Percentiles rank a stretch among this genome's conserved stretches.
These are phyloP conservation scores for Truncatella angustata DNA, from an alignment of 2,329 filamentous ascomycete genomes.

Conservation along the genomic window DNA sequence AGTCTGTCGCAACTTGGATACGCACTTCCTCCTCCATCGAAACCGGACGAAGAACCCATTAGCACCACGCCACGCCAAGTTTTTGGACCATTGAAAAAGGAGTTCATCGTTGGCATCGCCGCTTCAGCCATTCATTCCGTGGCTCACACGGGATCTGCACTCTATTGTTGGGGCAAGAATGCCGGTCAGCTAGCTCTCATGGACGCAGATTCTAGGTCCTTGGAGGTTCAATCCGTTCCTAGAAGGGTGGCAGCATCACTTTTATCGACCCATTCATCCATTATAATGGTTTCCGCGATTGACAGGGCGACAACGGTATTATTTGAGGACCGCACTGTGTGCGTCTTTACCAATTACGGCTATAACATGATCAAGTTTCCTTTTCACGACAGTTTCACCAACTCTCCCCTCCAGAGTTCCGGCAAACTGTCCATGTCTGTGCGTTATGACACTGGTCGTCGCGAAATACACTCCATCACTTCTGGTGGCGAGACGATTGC, in stretches of 20 bases:
- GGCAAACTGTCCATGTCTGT: constrained; percentile 64
- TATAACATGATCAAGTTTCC: constrained; percentile 90
- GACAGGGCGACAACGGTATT: constrained; percentile 86
- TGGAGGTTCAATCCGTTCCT: constrained; percentile 79
- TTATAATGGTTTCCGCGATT: constrained; percentile 80
- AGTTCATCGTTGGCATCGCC: constrained; percentile 75
- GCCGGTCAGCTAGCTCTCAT: constrained; percentile 90
- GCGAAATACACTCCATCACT: constrained; percentile 72
- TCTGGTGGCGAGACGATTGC: constrained; percentile 91
- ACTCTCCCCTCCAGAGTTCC: constrained; percentile 55
- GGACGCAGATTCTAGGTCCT: constrained; percentile 88
- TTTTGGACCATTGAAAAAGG: constrained; percentile 87
- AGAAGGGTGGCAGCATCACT: constrained; percentile 86
- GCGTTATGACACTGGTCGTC: constrained; percentile 61
- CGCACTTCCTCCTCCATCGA: constrained; percentile 61
- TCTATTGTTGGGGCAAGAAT: constrained; percentile 96
- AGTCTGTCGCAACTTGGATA: constrained; percentile 85
- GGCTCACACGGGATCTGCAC: constrained; percentile 73
- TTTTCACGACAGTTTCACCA: constrained; percentile 66
- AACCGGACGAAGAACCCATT: constrained; percentile 79
- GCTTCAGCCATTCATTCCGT: constrained; percentile 92
- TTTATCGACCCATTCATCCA: constrained; percentile 62
- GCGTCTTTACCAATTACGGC: constrained; percentile 92
- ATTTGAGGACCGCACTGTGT: constrained; percentile 83
- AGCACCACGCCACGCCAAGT: constrained; percentile 82